Conservation (phyloP, 164 flowering plant genomes). For the Annona cherimola region DNA sequence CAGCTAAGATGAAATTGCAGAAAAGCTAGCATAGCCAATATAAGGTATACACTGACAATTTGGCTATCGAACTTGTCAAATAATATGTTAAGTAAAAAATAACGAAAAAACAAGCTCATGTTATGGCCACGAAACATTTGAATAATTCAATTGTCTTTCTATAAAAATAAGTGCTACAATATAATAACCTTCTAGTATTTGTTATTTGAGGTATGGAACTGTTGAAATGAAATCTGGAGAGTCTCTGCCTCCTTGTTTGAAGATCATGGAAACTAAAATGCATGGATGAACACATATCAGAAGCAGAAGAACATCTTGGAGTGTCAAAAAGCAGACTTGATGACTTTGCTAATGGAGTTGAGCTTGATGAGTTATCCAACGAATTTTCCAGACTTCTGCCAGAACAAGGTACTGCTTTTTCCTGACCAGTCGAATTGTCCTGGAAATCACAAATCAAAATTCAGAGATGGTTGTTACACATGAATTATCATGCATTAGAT, state of each 20-base stretch:
- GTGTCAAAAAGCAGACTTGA: conserved; percentile 29
- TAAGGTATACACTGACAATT: no score
- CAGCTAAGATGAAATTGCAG: no score
- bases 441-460: conserved; percentile 2
- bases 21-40: no score
- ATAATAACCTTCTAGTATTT: conserved; percentile 37
- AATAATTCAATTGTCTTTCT: background rate
- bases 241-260: conserved; percentile 48
- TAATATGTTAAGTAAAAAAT: no score
- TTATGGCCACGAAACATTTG: background rate
- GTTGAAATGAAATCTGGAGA: conserved; percentile 32
- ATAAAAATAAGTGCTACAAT: background rate
- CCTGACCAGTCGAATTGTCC: conserved; percentile 23
- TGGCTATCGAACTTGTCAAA: no score
- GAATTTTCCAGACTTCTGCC: conserved; percentile 18
- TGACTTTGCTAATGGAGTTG: conserved; percentile 22
- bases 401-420: conserved; percentile 19
- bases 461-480: background rate
- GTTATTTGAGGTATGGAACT: conserved; percentile 13
- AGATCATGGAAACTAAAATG: conserved; percentile 67
- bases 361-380: conserved; percentile 23
- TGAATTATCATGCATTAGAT: background rate
- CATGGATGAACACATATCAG: conserved; percentile 42
- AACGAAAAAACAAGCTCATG: background rate
- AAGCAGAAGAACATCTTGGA: conserved; percentile 31